Evolutionary conservation across 2,329 filamentous ascomycete genomes (phyloP).

Genomic region (Pseudogymnoascus sp.): DNA sequence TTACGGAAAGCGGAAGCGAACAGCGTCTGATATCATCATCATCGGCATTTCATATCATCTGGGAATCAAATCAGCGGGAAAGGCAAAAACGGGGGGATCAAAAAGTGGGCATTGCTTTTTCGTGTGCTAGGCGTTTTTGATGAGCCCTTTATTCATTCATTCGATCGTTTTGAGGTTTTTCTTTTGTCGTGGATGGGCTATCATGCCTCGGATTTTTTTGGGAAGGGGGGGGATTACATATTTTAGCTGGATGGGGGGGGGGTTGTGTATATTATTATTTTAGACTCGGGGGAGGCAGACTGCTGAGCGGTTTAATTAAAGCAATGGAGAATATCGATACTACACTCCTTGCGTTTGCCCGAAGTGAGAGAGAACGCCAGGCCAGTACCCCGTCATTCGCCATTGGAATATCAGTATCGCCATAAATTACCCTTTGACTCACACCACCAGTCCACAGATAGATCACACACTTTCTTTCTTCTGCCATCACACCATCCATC

Average conservation of each 20-base stretch:
- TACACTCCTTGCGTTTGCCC: neutral
- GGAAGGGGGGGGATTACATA: neutral
- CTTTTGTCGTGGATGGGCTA: neutral
- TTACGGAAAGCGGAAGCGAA: neutral
- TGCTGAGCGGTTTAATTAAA: neutral
- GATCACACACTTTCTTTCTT: neutral
- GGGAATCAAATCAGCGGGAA: neutral
- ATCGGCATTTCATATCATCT: neutral
- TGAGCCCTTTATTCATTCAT: neutral
- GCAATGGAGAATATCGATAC: neutral
- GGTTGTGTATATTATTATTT: conserved; percentile 2
- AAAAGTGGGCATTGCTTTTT: conserved; percentile 1
- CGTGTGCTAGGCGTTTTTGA: neutral
- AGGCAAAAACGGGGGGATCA: neutral
- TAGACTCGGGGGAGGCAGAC: neutral
- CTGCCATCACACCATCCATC: neutral
- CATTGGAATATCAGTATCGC: too few species aligned
- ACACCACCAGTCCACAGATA: neutral
- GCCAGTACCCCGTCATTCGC: too few species aligned
- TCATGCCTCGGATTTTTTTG: neutral
- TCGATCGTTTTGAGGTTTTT: neutral
- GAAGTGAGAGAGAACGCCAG: neutral
- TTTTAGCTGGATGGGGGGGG: neutral
- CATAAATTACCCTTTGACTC: neutral
- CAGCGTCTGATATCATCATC: neutral